These are phyloP conservation scores for Coniferiporia sulphurascens DNA, from an alignment of 1,284 basidiomycete genomes.

Conservation along the genomic window DNA sequence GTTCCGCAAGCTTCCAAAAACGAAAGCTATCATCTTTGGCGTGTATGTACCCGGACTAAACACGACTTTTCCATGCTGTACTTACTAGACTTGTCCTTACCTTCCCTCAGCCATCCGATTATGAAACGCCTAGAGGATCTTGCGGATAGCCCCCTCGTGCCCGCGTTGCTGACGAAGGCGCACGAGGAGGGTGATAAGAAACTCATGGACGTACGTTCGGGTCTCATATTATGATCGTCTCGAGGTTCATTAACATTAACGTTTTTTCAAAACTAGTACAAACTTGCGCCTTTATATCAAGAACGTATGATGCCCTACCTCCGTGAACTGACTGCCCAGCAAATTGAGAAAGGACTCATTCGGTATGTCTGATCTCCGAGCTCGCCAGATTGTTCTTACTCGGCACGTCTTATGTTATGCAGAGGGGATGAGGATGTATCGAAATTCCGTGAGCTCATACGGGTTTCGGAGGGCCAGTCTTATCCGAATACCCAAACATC, in stretches of 20 bases:
- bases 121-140: constrained; percentile 33
- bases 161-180: constrained; percentile 33
- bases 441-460: constrained; percentile 25
- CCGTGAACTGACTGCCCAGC: constrained; percentile 30
- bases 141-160: constrained; percentile 35
- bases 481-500: constrained; percentile 24
- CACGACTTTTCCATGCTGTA: not conserved
- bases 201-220: constrained; percentile 29
- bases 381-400: not conserved
- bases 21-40: constrained; percentile 36
- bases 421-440: constrained; percentile 27
- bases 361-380: constrained; percentile 17
- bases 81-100: not conserved
- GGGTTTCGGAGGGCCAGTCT: constrained; percentile 14
- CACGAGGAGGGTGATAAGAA: constrained; percentile 30
- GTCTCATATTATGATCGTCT: not conserved
- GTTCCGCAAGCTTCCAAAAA: constrained; percentile 38
- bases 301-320: constrained; percentile 34
- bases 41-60: constrained; percentile 25
- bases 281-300: constrained; percentile 31
- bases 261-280: constrained; percentile 26
- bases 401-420: not conserved
- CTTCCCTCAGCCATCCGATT: constrained; percentile 31
- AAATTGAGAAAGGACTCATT: constrained; percentile 35
- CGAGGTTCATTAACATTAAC: not conserved